These are phyloP conservation scores for Xylariaceae sp. DNA, from an alignment of 2,329 filamentous ascomycete species.

Conservation along the genomic window DNA sequence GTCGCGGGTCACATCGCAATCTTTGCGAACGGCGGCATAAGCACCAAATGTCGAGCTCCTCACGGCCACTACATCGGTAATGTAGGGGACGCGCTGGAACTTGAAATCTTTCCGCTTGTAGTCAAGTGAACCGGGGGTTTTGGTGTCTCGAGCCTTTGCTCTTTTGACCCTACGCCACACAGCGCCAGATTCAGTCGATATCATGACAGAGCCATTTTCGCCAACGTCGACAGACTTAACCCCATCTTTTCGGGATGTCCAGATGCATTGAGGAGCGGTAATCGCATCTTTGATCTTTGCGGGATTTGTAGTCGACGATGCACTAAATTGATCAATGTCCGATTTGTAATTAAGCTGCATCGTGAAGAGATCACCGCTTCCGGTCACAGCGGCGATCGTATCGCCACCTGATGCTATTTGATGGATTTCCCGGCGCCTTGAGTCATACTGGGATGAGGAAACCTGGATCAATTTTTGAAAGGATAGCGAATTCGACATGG, in stretches of 20 bases:
- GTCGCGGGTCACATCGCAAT: constrained; percentile 75
- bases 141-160: constrained; percentile 70
- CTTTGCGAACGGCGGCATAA: constrained; percentile 81
- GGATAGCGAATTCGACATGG: constrained; percentile 67
- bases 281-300: constrained; percentile 82
- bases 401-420: constrained; percentile 83
- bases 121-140: constrained; percentile 36
- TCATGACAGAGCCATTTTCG: constrained; percentile 89
- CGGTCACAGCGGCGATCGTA: constrained; percentile 84
- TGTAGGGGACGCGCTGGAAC: constrained; percentile 82
- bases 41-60: constrained; percentile 86
- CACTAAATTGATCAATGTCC: constrained; percentile 55
- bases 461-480: constrained; percentile 52
- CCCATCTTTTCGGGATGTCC: constrained; percentile 84
- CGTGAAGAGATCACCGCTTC: constrained; percentile 82
- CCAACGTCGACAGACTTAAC: constrained; percentile 83
- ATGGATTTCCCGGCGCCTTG: constrained; percentile 62
- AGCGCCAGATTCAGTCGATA: constrained; percentile 86
- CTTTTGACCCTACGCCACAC: constrained; percentile 89
- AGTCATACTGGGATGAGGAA: constrained; percentile 62
- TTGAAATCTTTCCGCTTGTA: constrained; percentile 85
- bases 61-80: constrained; percentile 80
- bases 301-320: constrained; percentile 90
- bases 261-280: constrained; percentile 74
- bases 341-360: constrained; percentile 68